Percentiles rank a stretch among this genome's conserved stretches.
These are phyloP conservation scores for Fusarium annulatum DNA, from an alignment of 2,329 filamentous ascomycete species.

Conservation along the genomic window DNA sequence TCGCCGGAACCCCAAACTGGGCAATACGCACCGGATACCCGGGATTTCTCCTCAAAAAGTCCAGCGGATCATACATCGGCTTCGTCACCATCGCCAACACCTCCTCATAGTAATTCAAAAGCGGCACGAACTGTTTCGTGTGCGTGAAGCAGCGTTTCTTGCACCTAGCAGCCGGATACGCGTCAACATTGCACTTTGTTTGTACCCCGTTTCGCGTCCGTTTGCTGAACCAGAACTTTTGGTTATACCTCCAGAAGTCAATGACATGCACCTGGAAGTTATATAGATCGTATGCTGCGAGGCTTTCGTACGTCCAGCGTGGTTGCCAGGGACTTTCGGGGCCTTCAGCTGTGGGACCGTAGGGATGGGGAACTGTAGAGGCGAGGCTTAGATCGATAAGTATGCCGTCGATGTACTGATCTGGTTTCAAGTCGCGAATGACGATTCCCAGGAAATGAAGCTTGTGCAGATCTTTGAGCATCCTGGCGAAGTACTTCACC, in stretches of 20 bases:
- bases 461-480: conserved; percentile 3
- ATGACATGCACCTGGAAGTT: conserved; percentile 1
- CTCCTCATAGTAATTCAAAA: neutral
- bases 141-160: neutral
- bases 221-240: neutral
- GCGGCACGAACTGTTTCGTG: neutral
- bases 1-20: neutral
- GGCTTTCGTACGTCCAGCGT: conserved; percentile 7
- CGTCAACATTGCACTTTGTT: neutral
- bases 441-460: neutral
- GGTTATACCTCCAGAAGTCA: neutral
- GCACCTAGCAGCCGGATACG: neutral
- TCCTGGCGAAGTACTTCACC: neutral
- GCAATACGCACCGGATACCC: neutral
- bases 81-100: neutral
- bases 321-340: neutral
- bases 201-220: neutral
- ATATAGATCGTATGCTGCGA: conserved; percentile 14
- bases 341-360: neutral
- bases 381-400: conserved; percentile 21
- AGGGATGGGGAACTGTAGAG: conserved; percentile 12
- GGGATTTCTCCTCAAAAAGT: neutral
- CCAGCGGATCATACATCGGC: neutral
- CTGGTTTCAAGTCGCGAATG: neutral
- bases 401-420: conserved; percentile 19